These are phyloP conservation scores for Psilocybe tampanensis DNA, from an alignment of 768 basidiomycete species.

Conservation along the genomic window DNA sequence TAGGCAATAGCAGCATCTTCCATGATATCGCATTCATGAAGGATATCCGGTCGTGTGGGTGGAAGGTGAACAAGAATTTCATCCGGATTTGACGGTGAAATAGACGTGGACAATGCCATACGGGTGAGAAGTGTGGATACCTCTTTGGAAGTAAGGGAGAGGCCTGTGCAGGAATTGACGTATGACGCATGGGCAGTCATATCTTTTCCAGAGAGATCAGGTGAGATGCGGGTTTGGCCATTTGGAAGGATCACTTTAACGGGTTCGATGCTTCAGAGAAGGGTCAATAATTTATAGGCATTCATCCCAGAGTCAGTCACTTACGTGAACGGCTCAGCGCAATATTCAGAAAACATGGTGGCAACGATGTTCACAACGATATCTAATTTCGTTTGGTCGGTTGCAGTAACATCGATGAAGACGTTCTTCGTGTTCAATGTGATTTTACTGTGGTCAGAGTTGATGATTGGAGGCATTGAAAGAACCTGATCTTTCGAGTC, in stretches of 20 bases:
- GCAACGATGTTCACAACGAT: conserved; percentile 94
- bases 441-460: conserved; percentile 97
- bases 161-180: conserved; percentile 94
- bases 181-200: conserved; percentile 84
- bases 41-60: conserved; percentile 95
- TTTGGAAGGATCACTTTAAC: conserved; percentile 83
- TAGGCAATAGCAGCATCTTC: conserved; percentile 98
- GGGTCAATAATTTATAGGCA: neutral
- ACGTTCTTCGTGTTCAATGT: conserved; percentile 90
- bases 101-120: conserved; percentile 74
- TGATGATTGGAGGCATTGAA: conserved; percentile 98
- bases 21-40: conserved; percentile 98
- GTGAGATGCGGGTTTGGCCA: conserved; percentile 74
- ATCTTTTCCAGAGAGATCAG: conserved; percentile 74
- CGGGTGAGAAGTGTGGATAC: conserved; percentile 74
- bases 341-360: conserved; percentile 99
- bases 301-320: conserved; percentile 46
- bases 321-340: conserved; percentile 88
- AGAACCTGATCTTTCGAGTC: conserved; percentile 85
- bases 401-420: conserved; percentile 97
- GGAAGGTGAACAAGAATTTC: conserved; percentile 79
- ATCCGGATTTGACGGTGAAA: conserved; percentile 61
- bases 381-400: conserved; percentile 93
- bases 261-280: conserved; percentile 78
- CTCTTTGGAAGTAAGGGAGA: conserved; percentile 65